Evolutionary conservation across 2,329 filamentous ascomycete species (phyloP).

Genomic region (Hypoxylon sp.): DNA sequence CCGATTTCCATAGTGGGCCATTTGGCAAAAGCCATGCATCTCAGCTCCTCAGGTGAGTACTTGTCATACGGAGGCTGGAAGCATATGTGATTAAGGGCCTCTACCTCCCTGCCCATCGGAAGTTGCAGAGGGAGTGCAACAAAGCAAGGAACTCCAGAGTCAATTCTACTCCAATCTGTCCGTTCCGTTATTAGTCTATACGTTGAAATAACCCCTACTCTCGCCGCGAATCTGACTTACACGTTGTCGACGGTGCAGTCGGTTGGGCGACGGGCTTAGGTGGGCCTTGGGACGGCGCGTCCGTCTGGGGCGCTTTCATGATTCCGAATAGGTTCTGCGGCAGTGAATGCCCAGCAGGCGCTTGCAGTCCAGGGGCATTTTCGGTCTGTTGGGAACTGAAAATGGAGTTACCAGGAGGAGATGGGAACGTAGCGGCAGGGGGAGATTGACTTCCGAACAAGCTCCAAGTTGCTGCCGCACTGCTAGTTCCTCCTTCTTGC

Average conservation of each 20-base stretch:
- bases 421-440: background rate
- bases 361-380: too few species aligned
- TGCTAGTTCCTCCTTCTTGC: background rate
- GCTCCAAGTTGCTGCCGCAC: background rate
- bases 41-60: conserved; percentile 38
- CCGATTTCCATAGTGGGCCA: too few species aligned
- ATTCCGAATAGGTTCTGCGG: background rate
- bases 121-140: background rate
- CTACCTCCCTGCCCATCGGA: too few species aligned
- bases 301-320: background rate
- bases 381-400: too few species aligned
- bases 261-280: background rate
- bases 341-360: background rate
- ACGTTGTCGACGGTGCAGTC: background rate
- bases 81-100: conserved; percentile 9
- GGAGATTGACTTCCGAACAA: background rate
- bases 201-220: background rate
- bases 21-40: background rate
- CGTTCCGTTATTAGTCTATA: background rate
- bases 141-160: background rate
- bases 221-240: background rate
- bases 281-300: too few species aligned
- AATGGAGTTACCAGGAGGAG: background rate
- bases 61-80: background rate
- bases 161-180: background rate